A percentile compares a stretch with the other conserved stretches of the same genome.
Conservation (phyloP, 176 grass and related monocot genomes). For the Elaeis guineensis region DNA sequence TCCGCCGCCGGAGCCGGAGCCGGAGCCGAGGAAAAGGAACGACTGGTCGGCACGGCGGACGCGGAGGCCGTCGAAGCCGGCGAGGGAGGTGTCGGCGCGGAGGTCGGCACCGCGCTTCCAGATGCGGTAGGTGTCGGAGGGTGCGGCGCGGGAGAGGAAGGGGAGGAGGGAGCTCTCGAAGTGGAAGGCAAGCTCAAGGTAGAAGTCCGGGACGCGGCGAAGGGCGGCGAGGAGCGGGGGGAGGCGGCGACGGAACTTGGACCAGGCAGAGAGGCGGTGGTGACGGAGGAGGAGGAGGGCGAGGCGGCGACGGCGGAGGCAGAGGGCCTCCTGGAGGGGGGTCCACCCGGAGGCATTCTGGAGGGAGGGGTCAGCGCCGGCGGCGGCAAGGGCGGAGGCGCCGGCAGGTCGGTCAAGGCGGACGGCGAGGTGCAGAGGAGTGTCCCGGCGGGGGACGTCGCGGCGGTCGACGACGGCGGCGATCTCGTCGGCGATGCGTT, state of each 20-base stretch:
- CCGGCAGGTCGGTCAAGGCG: slow-evolving; percentile 44
- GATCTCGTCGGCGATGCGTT: slow-evolving; percentile 42
- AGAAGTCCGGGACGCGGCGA: slow-evolving; percentile 73
- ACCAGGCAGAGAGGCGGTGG: slow-evolving; percentile 67
- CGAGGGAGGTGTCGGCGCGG: slow-evolving; percentile 81
- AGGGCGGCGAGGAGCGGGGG: slow-evolving; percentile 56
- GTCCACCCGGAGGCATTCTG: slow-evolving; percentile 91
- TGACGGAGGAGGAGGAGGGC: slow-evolving; percentile 65
- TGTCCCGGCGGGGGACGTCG: slow-evolving; percentile 68
- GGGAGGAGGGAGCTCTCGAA: slow-evolving; percentile 89
- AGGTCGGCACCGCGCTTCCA: slow-evolving; percentile 81
- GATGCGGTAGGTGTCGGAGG: slow-evolving; percentile 87
- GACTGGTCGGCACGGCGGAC: slow-evolving; percentile 69
- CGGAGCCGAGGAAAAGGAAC: slow-evolving; percentile 76
- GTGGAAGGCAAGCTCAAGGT: slow-evolving; percentile 82
- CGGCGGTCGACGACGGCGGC: slow-evolving; percentile 57
- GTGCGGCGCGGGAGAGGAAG: slow-evolving; percentile 67
- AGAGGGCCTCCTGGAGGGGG: slow-evolving; percentile 81
- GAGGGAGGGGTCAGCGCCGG: slow-evolving; percentile 81
- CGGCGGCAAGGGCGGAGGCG: slow-evolving; percentile 30
- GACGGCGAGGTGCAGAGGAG: slow-evolving; percentile 68
- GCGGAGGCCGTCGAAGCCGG: slow-evolving; percentile 85
- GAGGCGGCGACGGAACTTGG: slow-evolving; percentile 67
- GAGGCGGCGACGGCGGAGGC: slow-evolving; percentile 41
- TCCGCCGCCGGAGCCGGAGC: slow-evolving; percentile 37